phyloP scores from a whole-genome alignment of 2,329 filamentous ascomycete species.

The Aspergillus sp. region DNA sequence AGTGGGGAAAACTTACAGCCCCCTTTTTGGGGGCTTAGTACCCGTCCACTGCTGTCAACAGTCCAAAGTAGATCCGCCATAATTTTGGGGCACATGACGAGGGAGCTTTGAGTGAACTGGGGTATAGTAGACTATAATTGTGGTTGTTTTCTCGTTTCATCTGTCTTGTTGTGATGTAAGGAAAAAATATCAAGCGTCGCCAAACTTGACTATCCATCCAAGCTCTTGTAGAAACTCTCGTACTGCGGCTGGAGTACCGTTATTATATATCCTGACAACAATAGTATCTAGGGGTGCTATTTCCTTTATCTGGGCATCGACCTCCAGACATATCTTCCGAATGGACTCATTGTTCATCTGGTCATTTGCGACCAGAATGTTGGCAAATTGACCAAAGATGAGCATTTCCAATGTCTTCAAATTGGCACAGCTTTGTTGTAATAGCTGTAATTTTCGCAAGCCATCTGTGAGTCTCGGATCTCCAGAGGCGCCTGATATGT shows the following conservation, averaged over 20 bases:
- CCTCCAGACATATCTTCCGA: neutral
- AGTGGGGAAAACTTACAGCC: too few species aligned
- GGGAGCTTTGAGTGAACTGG: too few species aligned
- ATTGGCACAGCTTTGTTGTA: neutral
- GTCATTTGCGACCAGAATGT: neutral
- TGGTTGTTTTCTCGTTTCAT: neutral
- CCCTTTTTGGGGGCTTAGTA: too few species aligned
- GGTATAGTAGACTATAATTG: too few species aligned
- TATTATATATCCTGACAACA: slow-evolving; percentile 1
- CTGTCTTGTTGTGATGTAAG: neutral
- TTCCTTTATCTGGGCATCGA: neutral
- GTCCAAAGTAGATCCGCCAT: too few species aligned
- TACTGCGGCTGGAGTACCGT: neutral
- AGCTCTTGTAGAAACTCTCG: slow-evolving; percentile 6
- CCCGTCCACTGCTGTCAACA: too few species aligned
- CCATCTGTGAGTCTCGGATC: slow-evolving; percentile 1
- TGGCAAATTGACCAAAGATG: neutral
- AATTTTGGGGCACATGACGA: too few species aligned
- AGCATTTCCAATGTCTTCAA: slow-evolving; percentile 8
- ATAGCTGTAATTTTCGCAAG: slow-evolving; percentile 2
- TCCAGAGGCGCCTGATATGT: neutral
- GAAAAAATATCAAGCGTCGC: neutral
- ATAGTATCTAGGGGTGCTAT: slow-evolving; percentile 3
- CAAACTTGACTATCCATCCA: slow-evolving; percentile 10
- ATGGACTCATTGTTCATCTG: neutral